Percentiles rank a stretch among this genome's conserved stretches.
Evolutionary conservation across 2,329 filamentous ascomycete species (phyloP).

Genomic region (Neonectria magnoliae): DNA sequence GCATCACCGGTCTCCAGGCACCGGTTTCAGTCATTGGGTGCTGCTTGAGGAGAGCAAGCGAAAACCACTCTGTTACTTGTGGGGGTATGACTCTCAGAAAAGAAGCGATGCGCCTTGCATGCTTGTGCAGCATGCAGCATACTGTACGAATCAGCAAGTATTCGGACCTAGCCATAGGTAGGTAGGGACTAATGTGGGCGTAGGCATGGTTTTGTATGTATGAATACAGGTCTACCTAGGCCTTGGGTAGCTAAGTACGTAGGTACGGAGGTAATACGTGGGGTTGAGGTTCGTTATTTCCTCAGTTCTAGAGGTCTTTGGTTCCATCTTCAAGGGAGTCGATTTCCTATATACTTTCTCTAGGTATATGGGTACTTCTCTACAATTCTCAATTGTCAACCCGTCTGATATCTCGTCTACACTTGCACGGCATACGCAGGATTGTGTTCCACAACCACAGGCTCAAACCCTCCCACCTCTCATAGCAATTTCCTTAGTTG

Average conservation of each 20-base stretch:
- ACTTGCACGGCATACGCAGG: not conserved
- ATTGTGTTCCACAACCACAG: not conserved
- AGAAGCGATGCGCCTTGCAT: slow-evolving; percentile 25
- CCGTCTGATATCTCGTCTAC: not conserved
- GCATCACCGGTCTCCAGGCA: slow-evolving; percentile 21
- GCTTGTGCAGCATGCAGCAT: slow-evolving; percentile 18
- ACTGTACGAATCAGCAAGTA: slow-evolving; percentile 15
- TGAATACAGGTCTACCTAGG: not conserved
- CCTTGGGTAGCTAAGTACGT: not conserved
- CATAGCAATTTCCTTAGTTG: not conserved
- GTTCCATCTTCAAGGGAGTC: not conserved
- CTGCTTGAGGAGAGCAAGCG: slow-evolving; percentile 1
- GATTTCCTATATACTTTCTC: not conserved
- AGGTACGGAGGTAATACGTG: not conserved
- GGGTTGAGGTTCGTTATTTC: not conserved
- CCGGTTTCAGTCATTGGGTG: slow-evolving; percentile 20
- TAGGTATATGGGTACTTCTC: not conserved
- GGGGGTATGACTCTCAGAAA: slow-evolving; percentile 10
- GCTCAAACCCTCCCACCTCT: not conserved
- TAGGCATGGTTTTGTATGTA: not conserved
- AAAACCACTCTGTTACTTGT: slow-evolving; percentile 14
- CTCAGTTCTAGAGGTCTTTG: not conserved
- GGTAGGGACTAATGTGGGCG: not conserved
- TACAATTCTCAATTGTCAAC: not conserved
- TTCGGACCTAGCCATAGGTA: slow-evolving; percentile 4